A percentile compares a stretch with the other conserved stretches of the same genome.
phyloP scores from a whole-genome alignment of 352 stramenopile genomes.

The Globisporangium takayamanum region DNA sequence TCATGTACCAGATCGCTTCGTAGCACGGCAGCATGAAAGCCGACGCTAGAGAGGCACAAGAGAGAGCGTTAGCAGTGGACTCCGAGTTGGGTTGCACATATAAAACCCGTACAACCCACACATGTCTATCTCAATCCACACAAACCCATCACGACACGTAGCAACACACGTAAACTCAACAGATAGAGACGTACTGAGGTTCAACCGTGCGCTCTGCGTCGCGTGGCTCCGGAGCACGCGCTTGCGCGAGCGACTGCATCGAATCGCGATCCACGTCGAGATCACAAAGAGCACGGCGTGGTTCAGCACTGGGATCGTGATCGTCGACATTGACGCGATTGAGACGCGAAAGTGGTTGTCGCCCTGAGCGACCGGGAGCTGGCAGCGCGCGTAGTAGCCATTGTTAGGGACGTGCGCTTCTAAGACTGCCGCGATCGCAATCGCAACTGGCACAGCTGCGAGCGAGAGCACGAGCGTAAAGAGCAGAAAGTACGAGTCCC shows the following conservation, averaged over 20 bases:
- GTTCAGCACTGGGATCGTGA: conserved; percentile 59
- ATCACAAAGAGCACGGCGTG: conserved; percentile 65
- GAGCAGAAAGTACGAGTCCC: conserved; percentile 68
- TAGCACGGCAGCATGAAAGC: conserved; percentile 87
- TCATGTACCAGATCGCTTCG: conserved; percentile 80
- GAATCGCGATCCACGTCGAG: conserved; percentile 52
- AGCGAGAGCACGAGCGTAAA: conserved; percentile 45
- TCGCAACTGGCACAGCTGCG: conserved; percentile 37
- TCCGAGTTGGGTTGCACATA: too few species aligned
- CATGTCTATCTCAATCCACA: not conserved
- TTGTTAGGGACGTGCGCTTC: conserved; percentile 19
- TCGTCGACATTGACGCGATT: conserved; percentile 36
- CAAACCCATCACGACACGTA: not conserved
- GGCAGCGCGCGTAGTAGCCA: conserved; percentile 37
- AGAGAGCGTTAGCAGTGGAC: not conserved
- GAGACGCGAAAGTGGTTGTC: conserved; percentile 21
- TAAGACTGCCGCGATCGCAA: conserved; percentile 29
- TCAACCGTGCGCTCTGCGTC: conserved; percentile 52
- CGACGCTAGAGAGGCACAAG: conserved; percentile 32
- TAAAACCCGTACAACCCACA: too few species aligned
- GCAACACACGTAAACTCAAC: not conserved
- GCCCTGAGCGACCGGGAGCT: conserved; percentile 21
- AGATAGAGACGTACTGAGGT: conserved; percentile 54
- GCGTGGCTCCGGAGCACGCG: conserved; percentile 51
- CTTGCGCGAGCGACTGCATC: conserved; percentile 74